Base-by-base conservation (phyloP, 108 stramenopile species). In the Schizochytrium sp. region DNA sequence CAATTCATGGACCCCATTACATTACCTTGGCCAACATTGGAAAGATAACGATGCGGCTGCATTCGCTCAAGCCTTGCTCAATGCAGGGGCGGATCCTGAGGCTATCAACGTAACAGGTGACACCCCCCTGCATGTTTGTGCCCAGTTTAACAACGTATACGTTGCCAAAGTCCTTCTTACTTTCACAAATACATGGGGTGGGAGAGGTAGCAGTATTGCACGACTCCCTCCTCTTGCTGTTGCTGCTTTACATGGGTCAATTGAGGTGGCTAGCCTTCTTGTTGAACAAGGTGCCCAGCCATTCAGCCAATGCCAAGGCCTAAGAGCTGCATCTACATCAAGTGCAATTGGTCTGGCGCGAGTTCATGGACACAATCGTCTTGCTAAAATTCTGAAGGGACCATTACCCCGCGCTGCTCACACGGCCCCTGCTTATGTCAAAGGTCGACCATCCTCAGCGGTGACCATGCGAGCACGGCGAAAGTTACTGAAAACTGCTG, bases 1-100 rank as follows among this genome's bases (percentile, higher is more conserved):
- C 15, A 69, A 69, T 15, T 38, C 64, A 7, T 69, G 64, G 64
- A 28, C 64, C 3, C 64, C 64, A 15, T 44, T 69, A 38, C 64
- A 69, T 44, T 69, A 28, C 64, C 64, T 69, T 12, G 64, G 42
- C 42, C 64, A 69, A 44, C 64, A 69, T 44, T 69, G 64, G 64
- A 69, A 38, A 7, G 19, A 69, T 38, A 44, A 7, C 64, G 64
- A 44, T 5, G 7, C 42, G 42, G 64, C 12, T 8, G 2, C 7
- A 8, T 69, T 69, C 44, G 64, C 64, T 8, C 19, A 69, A 15
- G 64, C 64, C 19, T 44, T 69, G 28, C 12, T 69, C 28, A 8
- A 69, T 44, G 64, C 64, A 15, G 64, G 64, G 10, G 64, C 64
- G 12, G 64, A 69, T 44, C 1, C 28, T 7, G 64, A 69, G 28